phyloP scores from a whole-genome alignment of 1,284 basidiomycete genomes.

The Moesziomyces parantarcticus region DNA sequence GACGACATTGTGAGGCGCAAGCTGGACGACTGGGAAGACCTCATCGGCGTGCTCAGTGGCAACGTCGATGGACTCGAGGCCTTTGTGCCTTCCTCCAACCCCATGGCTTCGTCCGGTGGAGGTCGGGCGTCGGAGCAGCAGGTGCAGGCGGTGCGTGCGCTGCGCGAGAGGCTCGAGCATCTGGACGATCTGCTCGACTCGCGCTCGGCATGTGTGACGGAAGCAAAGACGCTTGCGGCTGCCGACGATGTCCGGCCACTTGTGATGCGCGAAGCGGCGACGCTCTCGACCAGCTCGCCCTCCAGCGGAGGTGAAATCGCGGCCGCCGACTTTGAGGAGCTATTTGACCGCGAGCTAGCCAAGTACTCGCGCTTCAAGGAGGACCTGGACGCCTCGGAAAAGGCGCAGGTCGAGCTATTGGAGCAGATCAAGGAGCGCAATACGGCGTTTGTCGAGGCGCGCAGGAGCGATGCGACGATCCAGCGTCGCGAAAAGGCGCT shows the following conservation, averaged over 20 bases:
- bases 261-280: slow-evolving; percentile 75
- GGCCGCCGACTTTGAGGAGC: slow-evolving; percentile 76
- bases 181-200: slow-evolving; percentile 77
- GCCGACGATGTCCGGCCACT: slow-evolving; percentile 81
- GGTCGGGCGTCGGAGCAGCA: slow-evolving; percentile 19
- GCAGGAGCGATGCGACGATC: slow-evolving; percentile 80
- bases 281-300: slow-evolving; percentile 64
- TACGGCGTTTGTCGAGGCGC: slow-evolving; percentile 79
- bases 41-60: slow-evolving; percentile 31
- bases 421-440: slow-evolving; percentile 80
- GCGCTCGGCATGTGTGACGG: slow-evolving; percentile 73
- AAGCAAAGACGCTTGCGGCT: slow-evolving; percentile 76
- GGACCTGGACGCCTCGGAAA: slow-evolving; percentile 75
- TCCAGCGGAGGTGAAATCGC: slow-evolving; percentile 70
- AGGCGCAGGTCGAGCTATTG: slow-evolving; percentile 77
- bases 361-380: slow-evolving; percentile 82
- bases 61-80: slow-evolving; percentile 30
- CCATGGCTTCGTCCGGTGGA: slow-evolving; percentile 8
- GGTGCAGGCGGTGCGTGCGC: slow-evolving; percentile 71
- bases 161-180: slow-evolving; percentile 82
- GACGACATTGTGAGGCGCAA: slow-evolving; percentile 71
- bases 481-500: slow-evolving; percentile 85
- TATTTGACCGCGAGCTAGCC: slow-evolving; percentile 79
- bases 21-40: slow-evolving; percentile 44
- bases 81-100: slow-evolving; percentile 31